Evolutionary conservation across 2,329 filamentous ascomycete species (phyloP), one percentile per base, ranked within the genome.

Genomic region (Hymenoscyphus albidus): DNA sequence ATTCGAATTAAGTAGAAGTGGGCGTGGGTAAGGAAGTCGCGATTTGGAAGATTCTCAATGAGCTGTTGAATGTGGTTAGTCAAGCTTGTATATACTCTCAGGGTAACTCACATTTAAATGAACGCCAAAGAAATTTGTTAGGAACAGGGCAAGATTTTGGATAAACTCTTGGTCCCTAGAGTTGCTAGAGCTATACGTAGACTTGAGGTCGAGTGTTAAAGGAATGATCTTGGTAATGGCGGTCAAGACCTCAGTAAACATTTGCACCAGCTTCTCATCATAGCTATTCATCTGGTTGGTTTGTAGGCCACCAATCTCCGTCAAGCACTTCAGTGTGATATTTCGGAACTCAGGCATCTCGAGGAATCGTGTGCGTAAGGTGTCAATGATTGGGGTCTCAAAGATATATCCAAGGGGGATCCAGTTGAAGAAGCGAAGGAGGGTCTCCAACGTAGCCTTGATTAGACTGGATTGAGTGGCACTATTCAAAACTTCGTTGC

Each of bases 1-100:
- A 99, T 97, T 68, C 94, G 89, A 74, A 99, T 97, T 14, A 99
- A 87, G 78, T 99, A 99, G 79, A 96, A 98, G 78, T 99, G 95
- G 18, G 92, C 94, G 75, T 99, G 95, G 0, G 92, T 91, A 55
- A 99, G 88, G 78, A 92, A 99, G 74, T 99, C 95, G 70, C 89
- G 87, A 79, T 98, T 98, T 32, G 95, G 94, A 31, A 99, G 85
- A 73, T 95, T 96, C 79, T 99, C 95, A 70, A 99, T 94, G 64
- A 98, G 85, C 89, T 92, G 72, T 59, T 44, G 65, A 66, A 59
- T 48, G 56, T 38, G 65, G 64, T 74, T 58, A 74, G 66, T 56
- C 69, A 54, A 61, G n/a, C 9, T 44, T 32, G 12, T 39, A 7
- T 61, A 31, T 60, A 62, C 58, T 61, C n/a, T 58, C 7, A 18